phyloP scores from a whole-genome alignment of 179 eudicot species.

The Pouteria campechiana region DNA sequence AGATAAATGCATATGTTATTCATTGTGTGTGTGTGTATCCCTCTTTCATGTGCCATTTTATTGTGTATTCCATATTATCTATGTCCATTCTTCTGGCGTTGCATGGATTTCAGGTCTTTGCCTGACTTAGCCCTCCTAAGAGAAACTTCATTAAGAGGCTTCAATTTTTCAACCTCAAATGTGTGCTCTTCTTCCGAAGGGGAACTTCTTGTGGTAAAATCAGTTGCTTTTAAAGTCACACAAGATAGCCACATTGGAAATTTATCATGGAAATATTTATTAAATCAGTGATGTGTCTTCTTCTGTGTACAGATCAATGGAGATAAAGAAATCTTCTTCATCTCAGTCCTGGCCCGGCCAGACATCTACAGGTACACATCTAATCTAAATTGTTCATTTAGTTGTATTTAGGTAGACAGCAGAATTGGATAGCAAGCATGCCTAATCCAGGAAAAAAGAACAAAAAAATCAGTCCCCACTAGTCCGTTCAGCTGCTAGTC shows the following conservation, averaged over 20 bases:
- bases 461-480: too few relatives aligned
- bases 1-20: too few relatives aligned
- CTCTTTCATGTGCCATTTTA: too few relatives aligned
- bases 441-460: too few relatives aligned
- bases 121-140: constrained; percentile 77
- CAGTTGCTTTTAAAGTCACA: neutral
- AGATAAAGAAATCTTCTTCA: constrained; percentile 61
- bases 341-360: constrained; percentile 50
- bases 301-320: constrained; percentile 44
- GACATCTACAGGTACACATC: constrained; percentile 50
- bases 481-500: too few relatives aligned
- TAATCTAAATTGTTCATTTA: too few relatives aligned
- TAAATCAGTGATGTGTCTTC: neutral
- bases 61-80: too few relatives aligned
- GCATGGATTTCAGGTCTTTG: constrained; percentile 65
- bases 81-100: too few relatives aligned
- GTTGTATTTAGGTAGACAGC: too few relatives aligned
- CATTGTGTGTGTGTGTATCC: too few relatives aligned
- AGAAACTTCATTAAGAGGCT: constrained; percentile 66
- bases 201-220: constrained; percentile 56
- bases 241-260: neutral
- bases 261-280: neutral
- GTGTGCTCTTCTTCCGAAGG: constrained; percentile 66
- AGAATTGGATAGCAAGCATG: too few relatives aligned
- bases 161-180: constrained; percentile 34